A percentile compares a stretch with the other conserved stretches of the same genome.
Evolutionary conservation across 164 flowering plant species (phyloP).

Genomic region (Warburgia ugandensis): DNA sequence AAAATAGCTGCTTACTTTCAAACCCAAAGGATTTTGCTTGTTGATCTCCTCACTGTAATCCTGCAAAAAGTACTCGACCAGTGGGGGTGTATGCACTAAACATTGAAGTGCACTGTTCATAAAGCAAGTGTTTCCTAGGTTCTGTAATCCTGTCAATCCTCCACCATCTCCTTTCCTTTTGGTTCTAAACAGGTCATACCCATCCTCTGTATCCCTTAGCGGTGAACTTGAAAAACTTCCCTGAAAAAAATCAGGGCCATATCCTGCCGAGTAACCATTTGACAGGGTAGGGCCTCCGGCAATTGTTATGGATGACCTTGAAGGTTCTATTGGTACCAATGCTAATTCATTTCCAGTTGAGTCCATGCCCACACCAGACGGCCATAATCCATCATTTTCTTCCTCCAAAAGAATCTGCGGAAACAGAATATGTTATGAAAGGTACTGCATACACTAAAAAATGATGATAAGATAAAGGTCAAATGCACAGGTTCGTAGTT

Average conservation of each 20-base stretch:
- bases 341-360: slow-evolving; percentile 76
- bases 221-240: slow-evolving; percentile 33
- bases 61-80: slow-evolving; percentile 77
- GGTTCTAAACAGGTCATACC: slow-evolving; percentile 20
- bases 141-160: slow-evolving; percentile 93
- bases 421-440: slow-evolving; percentile 5
- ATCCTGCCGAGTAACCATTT: slow-evolving; percentile 53
- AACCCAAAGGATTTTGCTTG: slow-evolving; percentile 78
- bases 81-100: slow-evolving; percentile 81
- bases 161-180: slow-evolving; percentile 43
- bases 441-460: no score
- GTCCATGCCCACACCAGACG: slow-evolving; percentile 40
- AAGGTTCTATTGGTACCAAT: slow-evolving; percentile 70
- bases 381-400: slow-evolving; percentile 30
- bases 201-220: slow-evolving; percentile 37
- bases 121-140: slow-evolving; percentile 97
- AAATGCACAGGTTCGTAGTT: no score
- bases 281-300: slow-evolving; percentile 73
- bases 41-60: slow-evolving; percentile 85
- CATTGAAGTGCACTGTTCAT: slow-evolving; percentile 98
- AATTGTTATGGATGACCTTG: slow-evolving; percentile 60
- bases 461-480: no score
- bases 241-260: slow-evolving; percentile 27
- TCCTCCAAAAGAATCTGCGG: slow-evolving; percentile 85
- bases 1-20: slow-evolving; percentile 55